Base-by-base conservation (phyloP, 805 yeast species). In the Zygosaccharomyces bisporus region DNA sequence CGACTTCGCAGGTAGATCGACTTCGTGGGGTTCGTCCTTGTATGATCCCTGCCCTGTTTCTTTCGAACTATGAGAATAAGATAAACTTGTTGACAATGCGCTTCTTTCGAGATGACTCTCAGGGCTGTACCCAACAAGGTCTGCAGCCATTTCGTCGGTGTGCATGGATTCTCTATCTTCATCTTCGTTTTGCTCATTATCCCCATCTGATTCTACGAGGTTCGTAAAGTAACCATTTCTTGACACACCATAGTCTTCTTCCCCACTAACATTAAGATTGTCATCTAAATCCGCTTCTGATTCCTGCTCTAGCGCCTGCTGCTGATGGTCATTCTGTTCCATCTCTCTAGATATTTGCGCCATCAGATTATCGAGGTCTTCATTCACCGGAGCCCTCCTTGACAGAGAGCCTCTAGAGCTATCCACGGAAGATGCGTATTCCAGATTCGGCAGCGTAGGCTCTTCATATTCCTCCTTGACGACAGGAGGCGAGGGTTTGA, bases 261-360 rank as follows among this genome's bases (percentile, higher is more conserved):
- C 54, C n/a, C 50, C 47, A 17, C 43, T 38, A 10, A 32, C 48
- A 24, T 34, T 39, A 10, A 31, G 41, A 23, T 45, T 27, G 17
- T 36, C 43, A 30, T 32, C 41, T 14, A 16, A 21, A 10, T 24
- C 19, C 32, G 6, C 21, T 6, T 24, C 36, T 14, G 6, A 20
- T 6, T 24, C 36, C 20, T 14, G 14, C 13, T 19, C 25, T 31
- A 20, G 43, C 6, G 31, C 3, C 31, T 27, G 31, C n/a, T n/a
- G 14, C 13, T 27, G 31, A 27, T 23, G 27, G 27, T 8, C 29
- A 12, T 38, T 34, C 12, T 63, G 62, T 3, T 63, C 57, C 62
- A 63, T 60, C 35, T 63, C 66, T 39, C 51, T 56, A 4, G 67
- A 61, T 9, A 63, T 60, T 31, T 63, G 60, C 3, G 46, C 51